Base-by-base conservation (phyloP, 768 basidiomycete species). In the Plicaturopsis crispa region DNA sequence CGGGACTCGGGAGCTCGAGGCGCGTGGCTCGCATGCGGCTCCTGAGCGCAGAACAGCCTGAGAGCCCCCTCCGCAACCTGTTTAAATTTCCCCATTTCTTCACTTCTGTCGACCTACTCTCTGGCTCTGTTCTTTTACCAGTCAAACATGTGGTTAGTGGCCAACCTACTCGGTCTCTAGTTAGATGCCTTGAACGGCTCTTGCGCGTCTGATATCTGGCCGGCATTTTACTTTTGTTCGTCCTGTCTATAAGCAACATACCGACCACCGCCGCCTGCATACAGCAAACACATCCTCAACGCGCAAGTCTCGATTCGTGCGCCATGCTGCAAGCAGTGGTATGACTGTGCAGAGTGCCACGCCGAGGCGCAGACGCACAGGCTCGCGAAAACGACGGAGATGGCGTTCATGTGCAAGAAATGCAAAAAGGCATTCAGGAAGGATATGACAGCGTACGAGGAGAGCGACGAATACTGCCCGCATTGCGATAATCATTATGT, bases 401-500 rank as follows among this genome's bases (percentile, higher is more conserved):
- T 89, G 86, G 61, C 63, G 4, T 88, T 90, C 53, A 61, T 75
- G 41, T 90, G 86, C 65, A 90, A 90, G 56, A 89, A 89, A 59
- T 89, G 87, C 67, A 88, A 86, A 60, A 96, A 94, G 65, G 91
- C 90, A 4, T 98, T 99, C 55, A 66, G 93, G 47, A 98, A 99
- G 65, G 91, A 97, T 60, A 92, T 97, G 90, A 46, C 69, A 0
- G 61, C 59, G 5, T 98, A 89, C 52, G 94, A 98, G 50, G 94
- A 99, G 57, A 91, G 90, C 53, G 93, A 98, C 56, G 96, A 99
- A 61, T 98, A 82, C 56, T 98, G 96, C 56, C 96, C 94, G 0
- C 85, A 96, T 60, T 97, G 96, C 55, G 96, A 97, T 61, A 98
- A 98, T 56, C 93, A 93, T 55, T 99, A 93, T 57, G 96, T 94